These are phyloP conservation scores for Hippophae gyantsensis DNA, from an alignment of 306 rosid genomes.

Conservation along the genomic window DNA sequence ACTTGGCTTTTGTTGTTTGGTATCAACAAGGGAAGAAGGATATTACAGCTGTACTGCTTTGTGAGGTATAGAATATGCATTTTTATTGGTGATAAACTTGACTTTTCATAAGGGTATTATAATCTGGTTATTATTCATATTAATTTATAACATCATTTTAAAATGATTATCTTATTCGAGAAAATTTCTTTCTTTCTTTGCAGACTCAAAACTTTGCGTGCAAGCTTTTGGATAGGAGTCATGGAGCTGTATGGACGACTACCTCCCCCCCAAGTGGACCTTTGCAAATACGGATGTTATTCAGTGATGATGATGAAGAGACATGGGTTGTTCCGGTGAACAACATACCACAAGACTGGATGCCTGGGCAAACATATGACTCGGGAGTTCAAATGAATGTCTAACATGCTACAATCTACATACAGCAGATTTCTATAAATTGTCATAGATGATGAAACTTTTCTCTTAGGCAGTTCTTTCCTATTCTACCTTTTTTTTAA, in stretches of 20 bases:
- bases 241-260: constrained; percentile 79
- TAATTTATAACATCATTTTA: background rate
- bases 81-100: background rate
- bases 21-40: constrained; percentile 83
- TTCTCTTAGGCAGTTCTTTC: background rate
- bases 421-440: background rate
- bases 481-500: no score
- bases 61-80: constrained; percentile 43
- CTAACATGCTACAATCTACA: constrained; percentile 24
- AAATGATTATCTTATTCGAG: constrained; percentile 1
- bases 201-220: constrained; percentile 64
- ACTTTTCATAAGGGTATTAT: background rate
- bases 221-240: constrained; percentile 60
- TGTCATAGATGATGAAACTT: background rate
- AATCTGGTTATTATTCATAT: background rate
- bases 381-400: constrained; percentile 70
- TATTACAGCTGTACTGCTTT: constrained; percentile 78
- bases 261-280: constrained; percentile 73
- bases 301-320: constrained; percentile 63
- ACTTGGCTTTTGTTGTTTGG: constrained; percentile 74
- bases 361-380: constrained; percentile 64
- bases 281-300: constrained; percentile 60
- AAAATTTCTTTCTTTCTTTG: constrained; percentile 4
- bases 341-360: constrained; percentile 71
- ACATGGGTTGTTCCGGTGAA: constrained; percentile 73